These are phyloP conservation scores for Loxodes magnus DNA, from an alignment of 73 alveolate species.

Conservation along the genomic window DNA sequence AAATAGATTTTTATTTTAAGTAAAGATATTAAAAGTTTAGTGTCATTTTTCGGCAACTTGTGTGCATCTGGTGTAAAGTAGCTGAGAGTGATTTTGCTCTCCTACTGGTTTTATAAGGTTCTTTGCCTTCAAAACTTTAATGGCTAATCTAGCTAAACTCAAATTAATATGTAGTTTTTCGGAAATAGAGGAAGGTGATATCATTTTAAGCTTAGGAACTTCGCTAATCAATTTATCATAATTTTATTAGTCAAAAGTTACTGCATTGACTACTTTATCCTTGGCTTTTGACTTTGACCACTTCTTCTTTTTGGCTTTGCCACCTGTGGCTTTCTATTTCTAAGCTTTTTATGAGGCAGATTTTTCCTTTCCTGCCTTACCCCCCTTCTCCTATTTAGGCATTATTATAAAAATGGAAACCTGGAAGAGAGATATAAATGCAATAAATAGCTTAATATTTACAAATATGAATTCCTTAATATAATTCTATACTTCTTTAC, in stretches of 20 bases:
- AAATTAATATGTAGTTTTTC: conserved; percentile 1
- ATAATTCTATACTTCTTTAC: no score
- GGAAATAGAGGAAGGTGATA: conserved; percentile 1
- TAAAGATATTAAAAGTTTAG: no score
- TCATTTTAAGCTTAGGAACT: neutral
- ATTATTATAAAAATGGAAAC: no score
- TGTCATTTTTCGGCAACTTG: no score
- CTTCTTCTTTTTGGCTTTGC: conserved; percentile 2
- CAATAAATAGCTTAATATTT: no score
- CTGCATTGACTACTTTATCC: neutral
- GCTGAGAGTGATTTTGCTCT: neutral
- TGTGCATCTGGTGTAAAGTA: neutral
- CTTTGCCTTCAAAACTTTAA: neutral
- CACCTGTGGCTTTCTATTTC: no score
- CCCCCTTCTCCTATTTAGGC: no score
- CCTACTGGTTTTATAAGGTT: neutral
- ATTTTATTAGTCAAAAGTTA: neutral
- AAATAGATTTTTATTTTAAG: no score
- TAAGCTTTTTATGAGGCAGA: no score
- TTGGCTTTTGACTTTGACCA: conserved; percentile 6
- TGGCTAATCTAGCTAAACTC: neutral
- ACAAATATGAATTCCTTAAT: no score
- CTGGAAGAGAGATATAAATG: no score
- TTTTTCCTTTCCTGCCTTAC: no score
- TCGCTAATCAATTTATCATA: neutral